Conservation (phyloP, 768 basidiomycete species). For the Pleurotus sapidus region DNA sequence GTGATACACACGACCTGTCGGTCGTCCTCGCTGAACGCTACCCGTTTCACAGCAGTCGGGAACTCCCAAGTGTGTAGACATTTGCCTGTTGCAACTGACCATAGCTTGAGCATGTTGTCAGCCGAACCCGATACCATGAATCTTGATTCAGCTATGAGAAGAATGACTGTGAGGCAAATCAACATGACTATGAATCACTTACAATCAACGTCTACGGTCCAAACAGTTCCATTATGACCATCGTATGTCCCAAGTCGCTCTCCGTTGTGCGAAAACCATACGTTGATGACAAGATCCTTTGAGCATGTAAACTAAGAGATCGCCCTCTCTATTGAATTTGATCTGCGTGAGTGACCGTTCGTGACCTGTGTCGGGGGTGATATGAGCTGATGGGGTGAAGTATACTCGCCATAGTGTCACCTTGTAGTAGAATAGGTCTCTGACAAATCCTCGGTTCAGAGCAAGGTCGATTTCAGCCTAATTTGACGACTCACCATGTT, state of each 20-base stretch:
- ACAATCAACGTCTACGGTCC: constrained; percentile 98
- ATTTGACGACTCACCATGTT: no score
- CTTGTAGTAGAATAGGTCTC: constrained; percentile 78
- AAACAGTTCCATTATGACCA: constrained; percentile 94
- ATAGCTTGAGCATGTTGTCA: constrained; percentile 89
- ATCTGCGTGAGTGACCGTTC: constrained; percentile 97
- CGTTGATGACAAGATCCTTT: constrained; percentile 94
- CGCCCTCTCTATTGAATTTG: constrained; percentile 96
- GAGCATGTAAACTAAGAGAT: constrained; percentile 93
- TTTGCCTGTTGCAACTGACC: constrained; percentile 88
- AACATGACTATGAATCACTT: constrained; percentile 28
- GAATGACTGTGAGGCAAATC: not conserved
- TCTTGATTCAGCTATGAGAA: constrained; percentile 62
- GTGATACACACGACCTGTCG: constrained; percentile 88
- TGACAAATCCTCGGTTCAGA: constrained; percentile 17
- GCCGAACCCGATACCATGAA: constrained; percentile 91
- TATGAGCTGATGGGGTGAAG: constrained; percentile 2
- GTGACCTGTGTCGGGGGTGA: constrained; percentile 60
- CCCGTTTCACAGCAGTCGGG: constrained; percentile 95
- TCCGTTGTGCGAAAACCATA: constrained; percentile 97
- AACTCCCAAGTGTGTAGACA: constrained; percentile 97
- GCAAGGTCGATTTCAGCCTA: no score
- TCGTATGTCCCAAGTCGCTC: constrained; percentile 96
- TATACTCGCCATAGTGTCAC: constrained; percentile 23
- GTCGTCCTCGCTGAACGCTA: constrained; percentile 87